These are phyloP conservation scores for Ceratobasidium sp. DNA, from an alignment of 1,284 basidiomycete genomes.

Conservation along the genomic window DNA sequence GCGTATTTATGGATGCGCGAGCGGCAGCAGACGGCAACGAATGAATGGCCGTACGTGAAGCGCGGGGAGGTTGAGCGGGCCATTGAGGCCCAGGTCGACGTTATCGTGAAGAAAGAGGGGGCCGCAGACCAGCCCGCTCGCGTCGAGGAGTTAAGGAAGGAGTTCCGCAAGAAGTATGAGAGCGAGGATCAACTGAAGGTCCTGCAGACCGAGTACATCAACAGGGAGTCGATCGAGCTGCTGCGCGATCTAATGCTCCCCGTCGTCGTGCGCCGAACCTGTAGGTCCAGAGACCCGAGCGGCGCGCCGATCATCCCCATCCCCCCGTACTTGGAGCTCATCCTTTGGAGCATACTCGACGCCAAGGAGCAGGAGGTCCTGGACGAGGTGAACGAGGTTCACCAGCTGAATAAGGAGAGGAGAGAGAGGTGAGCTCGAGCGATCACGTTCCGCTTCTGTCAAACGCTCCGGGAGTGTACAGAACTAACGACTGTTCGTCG, in stretches of 20 bases:
- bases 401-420: background rate
- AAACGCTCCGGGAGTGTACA: background rate
- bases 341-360: no score
- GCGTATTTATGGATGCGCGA: background rate
- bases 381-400: conserved; percentile 16
- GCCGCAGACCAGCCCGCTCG: no score
- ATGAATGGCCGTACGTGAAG: no score
- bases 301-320: background rate
- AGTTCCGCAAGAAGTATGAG: conserved; percentile 7
- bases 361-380: conserved; percentile 2
- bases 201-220: background rate
- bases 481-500: background rate
- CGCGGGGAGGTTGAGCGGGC: no score
- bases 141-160: background rate
- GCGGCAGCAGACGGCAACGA: background rate
- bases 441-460: background rate
- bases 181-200: conserved; percentile 27
- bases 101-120: no score
- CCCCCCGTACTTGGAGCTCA: background rate
- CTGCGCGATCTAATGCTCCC: background rate
- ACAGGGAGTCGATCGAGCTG: background rate
- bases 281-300: background rate
- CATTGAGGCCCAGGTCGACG: no score
- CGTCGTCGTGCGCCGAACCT: conserved; percentile 11
- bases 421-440: conserved; percentile 1